These are phyloP conservation scores for Euphorbia corollata DNA, from an alignment of 441 rosid genomes.

Conservation along the genomic window DNA sequence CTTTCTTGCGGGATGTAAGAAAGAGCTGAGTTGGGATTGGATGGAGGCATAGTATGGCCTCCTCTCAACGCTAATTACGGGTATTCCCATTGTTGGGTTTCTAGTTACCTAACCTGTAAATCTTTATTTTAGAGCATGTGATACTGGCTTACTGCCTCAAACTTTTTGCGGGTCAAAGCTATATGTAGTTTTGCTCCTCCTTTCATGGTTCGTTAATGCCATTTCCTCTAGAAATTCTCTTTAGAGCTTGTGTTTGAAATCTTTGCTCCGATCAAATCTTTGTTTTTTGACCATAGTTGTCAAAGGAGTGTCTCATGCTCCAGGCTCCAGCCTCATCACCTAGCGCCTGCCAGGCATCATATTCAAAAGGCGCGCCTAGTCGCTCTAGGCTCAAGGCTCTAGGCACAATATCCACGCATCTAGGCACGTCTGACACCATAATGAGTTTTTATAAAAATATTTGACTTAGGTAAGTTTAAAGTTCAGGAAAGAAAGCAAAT, in stretches of 20 bases:
- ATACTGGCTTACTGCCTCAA: too few relatives aligned
- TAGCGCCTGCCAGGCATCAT: too few relatives aligned
- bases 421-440: too few relatives aligned
- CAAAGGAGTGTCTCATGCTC: too few relatives aligned
- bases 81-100: background rate
- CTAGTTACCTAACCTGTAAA: background rate
- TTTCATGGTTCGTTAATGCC: background rate
- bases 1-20: background rate
- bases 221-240: too few relatives aligned
- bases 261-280: background rate
- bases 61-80: background rate
- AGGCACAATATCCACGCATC: too few relatives aligned
- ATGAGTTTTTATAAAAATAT: too few relatives aligned
- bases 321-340: too few relatives aligned
- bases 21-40: background rate
- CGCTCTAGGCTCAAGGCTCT: too few relatives aligned
- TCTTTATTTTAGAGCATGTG: background rate
- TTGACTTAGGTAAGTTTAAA: too few relatives aligned
- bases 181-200: background rate
- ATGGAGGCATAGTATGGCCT: background rate
- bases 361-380: too few relatives aligned
- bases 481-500: too few relatives aligned
- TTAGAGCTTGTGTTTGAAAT: background rate
- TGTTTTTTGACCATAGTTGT: background rate
- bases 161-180: background rate